Conservation (phyloP, 306 rosid species). For the Fagus crenata region DNA sequence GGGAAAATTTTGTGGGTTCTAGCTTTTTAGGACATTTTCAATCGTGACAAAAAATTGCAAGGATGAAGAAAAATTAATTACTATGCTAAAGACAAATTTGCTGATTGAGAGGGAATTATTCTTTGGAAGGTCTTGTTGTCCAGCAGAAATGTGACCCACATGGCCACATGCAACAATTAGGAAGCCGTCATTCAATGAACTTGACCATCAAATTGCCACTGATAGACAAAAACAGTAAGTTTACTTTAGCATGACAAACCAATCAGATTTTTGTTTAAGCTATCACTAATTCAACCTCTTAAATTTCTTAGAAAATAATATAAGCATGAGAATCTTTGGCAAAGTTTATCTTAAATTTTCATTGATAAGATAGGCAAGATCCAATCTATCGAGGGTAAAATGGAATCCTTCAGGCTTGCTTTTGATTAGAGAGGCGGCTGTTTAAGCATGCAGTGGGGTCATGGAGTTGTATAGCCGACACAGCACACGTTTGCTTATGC, state of each 20-base stretch:
- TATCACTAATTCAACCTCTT: slow-evolving; percentile 7
- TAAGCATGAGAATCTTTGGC: slow-evolving; percentile 8
- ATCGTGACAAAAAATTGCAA: slow-evolving; percentile 4
- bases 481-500: neutral
- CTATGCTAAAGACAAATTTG: neutral
- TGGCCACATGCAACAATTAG: slow-evolving; percentile 29
- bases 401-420: neutral
- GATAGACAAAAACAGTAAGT: neutral
- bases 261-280: neutral
- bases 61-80: slow-evolving; percentile 6
- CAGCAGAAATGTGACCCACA: slow-evolving; percentile 1
- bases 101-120: slow-evolving; percentile 10
- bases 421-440: neutral
- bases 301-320: neutral
- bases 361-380: neutral
- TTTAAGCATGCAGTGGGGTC: slow-evolving; percentile 5
- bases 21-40: neutral
- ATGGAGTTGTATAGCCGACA: slow-evolving; percentile 10
- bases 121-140: slow-evolving; percentile 10
- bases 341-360: neutral
- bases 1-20: slow-evolving; percentile 2
- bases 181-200: slow-evolving; percentile 54
- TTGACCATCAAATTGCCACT: slow-evolving; percentile 12
- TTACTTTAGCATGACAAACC: neutral
- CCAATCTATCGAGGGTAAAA: slow-evolving; percentile 1